These are phyloP conservation scores for Tricholoma hemisulphureum DNA, from an alignment of 768 basidiomycete genomes.

Conservation along the genomic window DNA sequence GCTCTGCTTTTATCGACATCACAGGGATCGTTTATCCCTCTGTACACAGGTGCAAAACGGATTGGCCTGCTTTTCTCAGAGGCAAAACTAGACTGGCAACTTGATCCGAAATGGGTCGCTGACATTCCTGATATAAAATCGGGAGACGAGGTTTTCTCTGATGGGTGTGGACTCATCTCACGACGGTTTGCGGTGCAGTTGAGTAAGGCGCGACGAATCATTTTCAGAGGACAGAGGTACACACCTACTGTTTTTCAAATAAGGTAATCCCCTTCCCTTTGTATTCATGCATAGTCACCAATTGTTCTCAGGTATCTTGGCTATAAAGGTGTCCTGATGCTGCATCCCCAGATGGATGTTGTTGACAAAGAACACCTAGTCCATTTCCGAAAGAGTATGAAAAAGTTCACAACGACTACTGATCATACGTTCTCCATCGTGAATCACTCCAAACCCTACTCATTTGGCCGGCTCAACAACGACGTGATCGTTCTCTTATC, in stretches of 20 bases:
- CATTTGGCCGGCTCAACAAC: conserved; percentile 67
- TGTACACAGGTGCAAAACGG: conserved; percentile 56
- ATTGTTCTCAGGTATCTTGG: conserved; percentile 53
- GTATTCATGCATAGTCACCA: neutral
- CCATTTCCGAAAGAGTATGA: conserved; percentile 68
- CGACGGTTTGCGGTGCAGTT: conserved; percentile 49
- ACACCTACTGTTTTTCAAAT: conserved; percentile 65
- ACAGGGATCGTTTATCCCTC: neutral
- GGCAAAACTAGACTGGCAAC: conserved; percentile 54
- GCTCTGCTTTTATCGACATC: conserved; percentile 12
- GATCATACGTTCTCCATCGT: conserved; percentile 68
- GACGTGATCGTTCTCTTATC: conserved; percentile 67
- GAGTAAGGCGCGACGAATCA: conserved; percentile 51
- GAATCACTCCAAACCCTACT: conserved; percentile 59
- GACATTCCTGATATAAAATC: conserved; percentile 62
- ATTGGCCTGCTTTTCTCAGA: conserved; percentile 68
- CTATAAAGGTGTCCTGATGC: conserved; percentile 70
- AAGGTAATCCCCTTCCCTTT: conserved; percentile 35
- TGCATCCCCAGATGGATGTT: conserved; percentile 56
- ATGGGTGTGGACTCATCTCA: conserved; percentile 68
- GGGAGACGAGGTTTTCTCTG: conserved; percentile 61
- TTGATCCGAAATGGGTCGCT: conserved; percentile 46
- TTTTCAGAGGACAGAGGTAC: conserved; percentile 55
- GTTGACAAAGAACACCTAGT: conserved; percentile 43
- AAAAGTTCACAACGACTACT: conserved; percentile 57